Evolutionary conservation across 305 asterid genomes (phyloP).

Genomic region (Ajuga reptans): DNA sequence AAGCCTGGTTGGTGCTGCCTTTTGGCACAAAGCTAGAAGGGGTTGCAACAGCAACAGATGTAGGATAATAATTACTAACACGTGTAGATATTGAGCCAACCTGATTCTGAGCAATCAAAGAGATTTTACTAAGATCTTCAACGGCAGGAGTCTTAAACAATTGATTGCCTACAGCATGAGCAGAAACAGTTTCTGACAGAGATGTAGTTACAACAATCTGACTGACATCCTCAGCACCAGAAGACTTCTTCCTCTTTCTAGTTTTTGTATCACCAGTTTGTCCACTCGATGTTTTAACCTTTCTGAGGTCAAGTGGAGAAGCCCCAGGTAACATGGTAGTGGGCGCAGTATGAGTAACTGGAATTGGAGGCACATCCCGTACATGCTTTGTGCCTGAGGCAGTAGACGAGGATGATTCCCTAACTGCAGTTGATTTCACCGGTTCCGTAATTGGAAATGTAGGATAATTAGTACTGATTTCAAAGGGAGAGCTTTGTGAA

Average conservation of each 20-base stretch:
- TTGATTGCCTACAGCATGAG: constrained; percentile 32
- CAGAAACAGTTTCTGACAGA: constrained; percentile 36
- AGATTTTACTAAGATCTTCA: constrained; percentile 38
- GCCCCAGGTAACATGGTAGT: constrained; percentile 34
- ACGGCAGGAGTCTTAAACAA: constrained; percentile 35
- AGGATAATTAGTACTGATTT: constrained; percentile 44
- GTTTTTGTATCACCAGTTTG: constrained; percentile 47
- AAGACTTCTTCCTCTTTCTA: constrained; percentile 70
- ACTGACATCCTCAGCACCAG: constrained; percentile 45
- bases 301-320: constrained; percentile 44
- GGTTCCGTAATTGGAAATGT: constrained; percentile 46
- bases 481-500: constrained; percentile 63
- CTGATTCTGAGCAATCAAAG: constrained; percentile 42
- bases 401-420: constrained; percentile 43
- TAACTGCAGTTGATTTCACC: constrained; percentile 43
- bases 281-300: constrained; percentile 37
- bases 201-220: constrained; percentile 34
- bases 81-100: constrained; percentile 33
- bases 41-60: constrained; percentile 55
- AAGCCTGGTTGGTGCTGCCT: constrained; percentile 36
- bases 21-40: constrained; percentile 43
- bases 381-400: constrained; percentile 37
- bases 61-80: constrained; percentile 46
- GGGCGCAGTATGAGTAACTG: constrained; percentile 37
- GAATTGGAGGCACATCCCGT: constrained; percentile 30